A percentile compares a stretch with the other conserved stretches of the same genome.
Conservation (phyloP, 2,329 filamentous ascomycete genomes). For the Zymoseptoria ardabiliae region DNA sequence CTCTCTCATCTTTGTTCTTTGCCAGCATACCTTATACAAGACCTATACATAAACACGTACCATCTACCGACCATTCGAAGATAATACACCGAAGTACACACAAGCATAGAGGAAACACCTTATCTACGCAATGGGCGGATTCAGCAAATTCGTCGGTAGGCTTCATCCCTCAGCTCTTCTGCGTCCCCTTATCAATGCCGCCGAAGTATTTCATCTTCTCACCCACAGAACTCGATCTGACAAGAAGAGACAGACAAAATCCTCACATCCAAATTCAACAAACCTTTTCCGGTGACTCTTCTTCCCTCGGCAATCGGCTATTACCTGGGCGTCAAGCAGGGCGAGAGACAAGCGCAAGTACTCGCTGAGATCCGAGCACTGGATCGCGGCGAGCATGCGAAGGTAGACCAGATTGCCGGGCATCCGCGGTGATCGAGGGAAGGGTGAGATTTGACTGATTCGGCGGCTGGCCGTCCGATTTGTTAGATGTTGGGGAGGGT, state of each 20-base stretch:
- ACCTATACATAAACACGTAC: background rate
- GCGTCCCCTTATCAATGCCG: too few species aligned
- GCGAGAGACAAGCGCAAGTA: slow-evolving; percentile 24
- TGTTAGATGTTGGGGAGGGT: background rate
- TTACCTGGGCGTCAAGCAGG: slow-evolving; percentile 25
- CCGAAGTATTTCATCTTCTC: too few species aligned
- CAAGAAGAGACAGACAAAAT: slow-evolving; percentile 16
- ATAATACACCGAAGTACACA: background rate
- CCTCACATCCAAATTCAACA: slow-evolving; percentile 28
- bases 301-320: slow-evolving; percentile 27
- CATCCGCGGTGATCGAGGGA: slow-evolving; percentile 8
- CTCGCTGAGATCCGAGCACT: slow-evolving; percentile 23
- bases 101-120: background rate
- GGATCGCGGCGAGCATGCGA: slow-evolving; percentile 16
- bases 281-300: slow-evolving; percentile 27
- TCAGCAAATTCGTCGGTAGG: slow-evolving; percentile 15
- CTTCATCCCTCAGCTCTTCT: background rate
- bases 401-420: slow-evolving; percentile 17
- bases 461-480: background rate
- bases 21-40: background rate
- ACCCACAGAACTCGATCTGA: background rate
- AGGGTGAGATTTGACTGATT: background rate
- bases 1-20: background rate
- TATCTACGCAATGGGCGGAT: slow-evolving; percentile 6
- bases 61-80: background rate